A percentile compares a stretch with the other conserved stretches of the same genome.
These are phyloP conservation scores for Mycena leptocephala DNA, from an alignment of 768 basidiomycete genomes.

Conservation along the genomic window DNA sequence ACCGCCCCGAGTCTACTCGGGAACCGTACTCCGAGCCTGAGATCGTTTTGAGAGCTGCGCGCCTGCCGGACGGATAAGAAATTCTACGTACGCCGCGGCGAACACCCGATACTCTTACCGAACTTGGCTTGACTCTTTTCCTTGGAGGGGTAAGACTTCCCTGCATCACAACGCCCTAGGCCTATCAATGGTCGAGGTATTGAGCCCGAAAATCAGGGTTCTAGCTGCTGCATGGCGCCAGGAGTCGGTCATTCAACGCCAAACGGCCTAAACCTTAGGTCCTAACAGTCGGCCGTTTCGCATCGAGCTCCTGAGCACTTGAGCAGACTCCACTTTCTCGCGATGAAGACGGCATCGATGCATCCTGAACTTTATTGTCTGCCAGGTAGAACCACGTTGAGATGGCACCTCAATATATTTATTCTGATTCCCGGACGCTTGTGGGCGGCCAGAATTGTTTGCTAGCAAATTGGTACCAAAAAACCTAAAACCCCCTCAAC, in stretches of 20 bases:
- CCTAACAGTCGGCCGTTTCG: neutral
- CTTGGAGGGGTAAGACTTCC: too few relatives aligned
- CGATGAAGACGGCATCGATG: neutral
- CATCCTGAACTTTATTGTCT: neutral
- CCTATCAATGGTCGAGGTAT: neutral
- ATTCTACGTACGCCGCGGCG: neutral
- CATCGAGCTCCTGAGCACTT: neutral
- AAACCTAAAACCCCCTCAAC: neutral
- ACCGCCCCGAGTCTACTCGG: too few relatives aligned
- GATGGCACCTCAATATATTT: neutral
- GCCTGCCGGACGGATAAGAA: neutral
- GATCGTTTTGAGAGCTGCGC: neutral
- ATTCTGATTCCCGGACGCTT: neutral
- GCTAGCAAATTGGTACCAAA: too few relatives aligned
- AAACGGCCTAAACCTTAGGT: neutral
- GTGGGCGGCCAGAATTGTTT: neutral
- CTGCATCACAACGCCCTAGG: too few relatives aligned
- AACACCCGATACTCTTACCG: neutral
- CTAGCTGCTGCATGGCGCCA: too few relatives aligned
- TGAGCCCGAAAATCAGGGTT: neutral
- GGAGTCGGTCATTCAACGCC: neutral
- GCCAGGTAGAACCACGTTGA: neutral
- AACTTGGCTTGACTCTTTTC: neutral
- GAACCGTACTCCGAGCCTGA: neutral
- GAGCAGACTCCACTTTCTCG: neutral